Evolutionary conservation across 495 filamentous ascomycete genomes (phyloP).

Genomic region (Xylaria longipes): DNA sequence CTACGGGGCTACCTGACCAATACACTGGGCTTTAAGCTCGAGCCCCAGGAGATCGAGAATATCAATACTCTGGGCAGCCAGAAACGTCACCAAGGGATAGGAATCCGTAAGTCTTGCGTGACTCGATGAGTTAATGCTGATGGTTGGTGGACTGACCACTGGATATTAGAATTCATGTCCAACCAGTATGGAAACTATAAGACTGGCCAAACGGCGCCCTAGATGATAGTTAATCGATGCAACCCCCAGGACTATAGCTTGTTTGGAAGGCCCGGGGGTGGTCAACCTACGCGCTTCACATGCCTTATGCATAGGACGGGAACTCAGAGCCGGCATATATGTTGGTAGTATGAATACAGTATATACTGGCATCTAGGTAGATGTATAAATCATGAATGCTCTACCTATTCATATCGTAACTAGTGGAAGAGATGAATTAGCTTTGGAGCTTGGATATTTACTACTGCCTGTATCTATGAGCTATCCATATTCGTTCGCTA

Average conservation of each 20-base stretch:
- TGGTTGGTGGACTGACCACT: background rate
- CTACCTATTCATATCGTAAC: background rate
- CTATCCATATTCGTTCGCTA: background rate
- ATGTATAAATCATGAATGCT: background rate
- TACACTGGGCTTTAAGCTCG: slow-evolving; percentile 70
- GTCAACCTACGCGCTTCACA: background rate
- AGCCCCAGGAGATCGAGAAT: slow-evolving; percentile 70
- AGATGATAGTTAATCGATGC: background rate
- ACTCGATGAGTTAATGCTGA: background rate
- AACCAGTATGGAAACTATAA: slow-evolving; percentile 5
- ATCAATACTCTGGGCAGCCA: slow-evolving; percentile 64
- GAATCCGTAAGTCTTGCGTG: background rate
- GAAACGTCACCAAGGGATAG: slow-evolving; percentile 56
- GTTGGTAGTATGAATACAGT: background rate
- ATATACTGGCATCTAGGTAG: background rate
- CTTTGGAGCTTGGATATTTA: background rate
- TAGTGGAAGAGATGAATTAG: background rate
- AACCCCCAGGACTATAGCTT: background rate
- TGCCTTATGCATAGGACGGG: background rate
- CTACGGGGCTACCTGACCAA: slow-evolving; percentile 67
- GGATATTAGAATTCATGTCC: slow-evolving; percentile 5
- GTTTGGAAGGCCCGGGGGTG: background rate
- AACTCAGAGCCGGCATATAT: background rate
- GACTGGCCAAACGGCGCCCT: slow-evolving; percentile 6
- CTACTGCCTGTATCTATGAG: background rate